Conservation (phyloP, 441 rosid species). For the Lepidium campestre region DNA sequence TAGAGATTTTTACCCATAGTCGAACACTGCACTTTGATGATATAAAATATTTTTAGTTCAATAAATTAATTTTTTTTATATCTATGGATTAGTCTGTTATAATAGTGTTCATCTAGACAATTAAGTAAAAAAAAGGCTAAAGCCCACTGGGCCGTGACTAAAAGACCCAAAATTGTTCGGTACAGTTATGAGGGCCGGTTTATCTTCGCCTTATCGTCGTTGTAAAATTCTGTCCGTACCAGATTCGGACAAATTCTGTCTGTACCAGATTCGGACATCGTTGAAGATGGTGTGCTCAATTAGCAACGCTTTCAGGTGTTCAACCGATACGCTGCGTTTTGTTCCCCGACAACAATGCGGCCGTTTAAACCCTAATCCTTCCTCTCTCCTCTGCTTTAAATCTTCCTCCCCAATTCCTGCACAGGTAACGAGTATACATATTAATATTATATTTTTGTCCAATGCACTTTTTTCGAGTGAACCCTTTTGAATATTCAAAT, state of each 20-base stretch:
- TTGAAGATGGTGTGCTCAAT: slow-evolving; percentile 41
- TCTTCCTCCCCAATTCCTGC: slow-evolving; percentile 10
- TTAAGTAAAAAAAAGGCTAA: background rate
- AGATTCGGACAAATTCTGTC: background rate
- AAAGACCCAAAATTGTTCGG: background rate
- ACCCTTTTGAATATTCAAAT: background rate
- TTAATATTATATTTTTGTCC: background rate
- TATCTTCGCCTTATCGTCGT: slow-evolving; percentile 2
- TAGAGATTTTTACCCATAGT: background rate
- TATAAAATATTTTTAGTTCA: too few relatives aligned
- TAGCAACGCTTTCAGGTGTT: slow-evolving; percentile 34
- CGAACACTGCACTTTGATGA: too few relatives aligned
- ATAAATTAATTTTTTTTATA: too few relatives aligned
- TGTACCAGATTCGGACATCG: slow-evolving; percentile 10
- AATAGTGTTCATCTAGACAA: too few relatives aligned
- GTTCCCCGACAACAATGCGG: slow-evolving; percentile 24
- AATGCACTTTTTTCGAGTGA: background rate
- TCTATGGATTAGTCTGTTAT: too few relatives aligned
- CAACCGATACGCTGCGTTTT: slow-evolving; percentile 42
- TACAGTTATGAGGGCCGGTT: background rate
- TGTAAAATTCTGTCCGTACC: background rate
- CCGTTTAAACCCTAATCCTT: slow-evolving; percentile 32
- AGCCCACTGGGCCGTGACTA: slow-evolving; percentile 6
- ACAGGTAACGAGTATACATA: slow-evolving; percentile 29
- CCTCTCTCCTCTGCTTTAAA: slow-evolving; percentile 25